phyloP scores from a whole-genome alignment of 1,284 basidiomycete genomes.

The Rhodotorula glutinis region DNA sequence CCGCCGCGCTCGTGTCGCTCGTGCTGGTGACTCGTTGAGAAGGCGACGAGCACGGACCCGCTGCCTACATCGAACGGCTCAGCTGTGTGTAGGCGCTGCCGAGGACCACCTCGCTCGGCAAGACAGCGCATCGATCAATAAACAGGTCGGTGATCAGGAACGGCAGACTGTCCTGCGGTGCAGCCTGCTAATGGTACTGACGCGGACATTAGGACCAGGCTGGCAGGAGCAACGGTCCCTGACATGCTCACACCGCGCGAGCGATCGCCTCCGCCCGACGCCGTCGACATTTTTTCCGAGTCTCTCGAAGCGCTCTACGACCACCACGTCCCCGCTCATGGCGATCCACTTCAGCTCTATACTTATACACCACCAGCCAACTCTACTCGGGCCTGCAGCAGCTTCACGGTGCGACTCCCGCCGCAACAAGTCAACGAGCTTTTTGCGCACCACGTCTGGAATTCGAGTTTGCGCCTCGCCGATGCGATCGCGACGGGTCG shows the following conservation, averaged over 20 bases:
- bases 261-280: background rate
- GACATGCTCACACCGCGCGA: background rate
- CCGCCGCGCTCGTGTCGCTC: no score
- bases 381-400: background rate
- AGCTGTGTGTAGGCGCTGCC: no score
- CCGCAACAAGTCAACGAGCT: constrained; percentile 20
- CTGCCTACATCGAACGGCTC: no score
- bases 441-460: constrained; percentile 28
- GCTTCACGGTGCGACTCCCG: constrained; percentile 10
- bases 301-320: constrained; percentile 19
- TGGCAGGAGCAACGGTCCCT: no score
- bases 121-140: no score
- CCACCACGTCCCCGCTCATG: constrained; percentile 23
- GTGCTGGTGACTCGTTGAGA: no score
- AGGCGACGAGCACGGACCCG: no score
- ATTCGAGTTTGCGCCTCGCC: constrained; percentile 7
- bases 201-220: no score
- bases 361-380: constrained; percentile 4
- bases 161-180: no score
- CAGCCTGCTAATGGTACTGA: no score
- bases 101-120: no score
- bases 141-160: no score
- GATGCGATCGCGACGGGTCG: background rate
- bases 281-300: constrained; percentile 15
- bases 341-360: constrained; percentile 23